These are phyloP conservation scores for Laguncularia racemosa DNA, from an alignment of 345 rosid species.

Conservation along the genomic window DNA sequence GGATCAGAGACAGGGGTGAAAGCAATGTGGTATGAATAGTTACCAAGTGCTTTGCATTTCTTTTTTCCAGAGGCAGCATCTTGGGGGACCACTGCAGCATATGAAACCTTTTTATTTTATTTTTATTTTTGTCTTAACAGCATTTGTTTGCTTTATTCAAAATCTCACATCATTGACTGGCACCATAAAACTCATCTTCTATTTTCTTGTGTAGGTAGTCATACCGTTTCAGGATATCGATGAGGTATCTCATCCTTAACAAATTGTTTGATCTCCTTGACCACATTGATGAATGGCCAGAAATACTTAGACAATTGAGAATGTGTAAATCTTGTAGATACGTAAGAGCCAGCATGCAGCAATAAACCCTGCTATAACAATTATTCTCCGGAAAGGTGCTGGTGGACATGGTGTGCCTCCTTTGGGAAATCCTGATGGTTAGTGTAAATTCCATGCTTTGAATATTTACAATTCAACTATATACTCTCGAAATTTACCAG, in stretches of 20 bases:
- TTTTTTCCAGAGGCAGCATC: not conserved
- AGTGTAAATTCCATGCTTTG: slow-evolving; percentile 16
- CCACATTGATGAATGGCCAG: slow-evolving; percentile 1
- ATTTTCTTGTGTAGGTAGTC: slow-evolving; percentile 43
- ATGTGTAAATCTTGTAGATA: slow-evolving; percentile 40
- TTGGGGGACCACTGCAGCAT: too few relatives aligned
- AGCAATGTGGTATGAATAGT: too few relatives aligned
- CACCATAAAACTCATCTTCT: not conserved
- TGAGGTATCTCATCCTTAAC: slow-evolving; percentile 44
- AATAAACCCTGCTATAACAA: slow-evolving; percentile 94
- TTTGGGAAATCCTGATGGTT: slow-evolving; percentile 96
- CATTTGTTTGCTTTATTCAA: not conserved
- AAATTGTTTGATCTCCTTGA: slow-evolving; percentile 2
- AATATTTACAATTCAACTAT: too few relatives aligned
- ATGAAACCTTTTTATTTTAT: not conserved
- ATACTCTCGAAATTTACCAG: too few relatives aligned
- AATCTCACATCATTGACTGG: too few relatives aligned
- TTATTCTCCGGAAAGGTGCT: slow-evolving; percentile 93
- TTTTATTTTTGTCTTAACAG: not conserved
- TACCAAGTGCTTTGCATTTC: not conserved
- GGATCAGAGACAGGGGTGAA: too few relatives aligned
- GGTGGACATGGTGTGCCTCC: slow-evolving; percentile 99
- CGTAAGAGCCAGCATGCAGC: slow-evolving; percentile 95
- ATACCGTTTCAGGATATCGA: slow-evolving; percentile 94
- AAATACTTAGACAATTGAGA: slow-evolving; percentile 9